phyloP scores from a whole-genome alignment of 2,329 filamentous ascomycete species.

The Anthostomella pinea region DNA sequence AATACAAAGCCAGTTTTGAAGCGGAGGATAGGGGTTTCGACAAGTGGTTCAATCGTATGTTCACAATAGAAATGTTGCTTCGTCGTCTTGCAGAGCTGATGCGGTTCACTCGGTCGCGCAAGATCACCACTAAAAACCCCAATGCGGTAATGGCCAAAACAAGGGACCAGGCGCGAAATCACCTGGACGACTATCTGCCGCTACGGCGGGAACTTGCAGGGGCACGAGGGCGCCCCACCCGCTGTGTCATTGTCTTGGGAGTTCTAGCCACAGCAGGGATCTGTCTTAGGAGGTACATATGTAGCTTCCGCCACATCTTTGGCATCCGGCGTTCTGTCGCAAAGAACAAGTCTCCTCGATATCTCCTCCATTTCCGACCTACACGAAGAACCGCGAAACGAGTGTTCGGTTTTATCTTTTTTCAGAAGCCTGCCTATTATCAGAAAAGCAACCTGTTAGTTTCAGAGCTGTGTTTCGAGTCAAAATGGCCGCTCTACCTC shows the following conservation, averaged over 20 bases:
- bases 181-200: slow-evolving; percentile 27
- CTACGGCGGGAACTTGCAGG: too few species aligned
- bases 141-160: slow-evolving; percentile 25
- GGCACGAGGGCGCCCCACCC: neutral
- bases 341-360: slow-evolving; percentile 1
- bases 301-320: slow-evolving; percentile 18
- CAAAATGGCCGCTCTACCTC: slow-evolving; percentile 32
- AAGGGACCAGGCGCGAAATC: slow-evolving; percentile 22
- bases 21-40: too few species aligned
- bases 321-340: neutral
- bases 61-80: too few species aligned
- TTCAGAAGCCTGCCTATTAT: neutral
- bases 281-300: slow-evolving; percentile 1
- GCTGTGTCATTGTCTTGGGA: slow-evolving; percentile 4
- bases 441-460: too few species aligned
- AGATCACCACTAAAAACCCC: slow-evolving; percentile 8
- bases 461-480: too few species aligned
- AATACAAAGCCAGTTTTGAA: neutral
- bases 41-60: too few species aligned
- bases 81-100: neutral
- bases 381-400: too few species aligned
- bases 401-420: slow-evolving; percentile 1
- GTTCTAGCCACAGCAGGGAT: slow-evolving; percentile 4
- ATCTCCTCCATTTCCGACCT: slow-evolving; percentile 2
- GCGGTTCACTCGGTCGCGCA: too few species aligned